Base-by-base conservation (phyloP, 768 basidiomycete species). In the Suillus paluster region DNA sequence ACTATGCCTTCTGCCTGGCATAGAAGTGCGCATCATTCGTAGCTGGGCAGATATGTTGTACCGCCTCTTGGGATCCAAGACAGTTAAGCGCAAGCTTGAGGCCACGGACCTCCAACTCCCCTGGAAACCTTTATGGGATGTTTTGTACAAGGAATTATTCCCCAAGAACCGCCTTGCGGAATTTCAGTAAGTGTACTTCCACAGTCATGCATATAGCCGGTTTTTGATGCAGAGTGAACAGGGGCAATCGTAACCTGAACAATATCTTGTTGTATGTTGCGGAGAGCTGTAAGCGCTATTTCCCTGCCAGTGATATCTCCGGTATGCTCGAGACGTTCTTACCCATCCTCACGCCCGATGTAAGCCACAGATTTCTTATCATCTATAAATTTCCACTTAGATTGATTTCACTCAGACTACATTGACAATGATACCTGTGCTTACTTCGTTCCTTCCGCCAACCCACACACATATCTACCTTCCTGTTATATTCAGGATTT, bases 11-110 rank as follows among this genome's bases (percentile, higher is more conserved):
- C 71, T 91, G 9, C 92, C 92, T 49, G 91, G 91, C 54, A 78
- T 93, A 57, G 91, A 94, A 58, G 81, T 87, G 11, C 86, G 88
- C 46, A 79, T 89, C 65, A 79, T 87, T 62, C 85, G 90, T 54
- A 85, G 80, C 71, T 94, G 91, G 90, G 86, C 89, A 15, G 89
- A 90, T 68, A 91, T 91, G 85, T 80, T 93, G 66, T 83, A 86
- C 50, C 86, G 89, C 61, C 79, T 94, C 49, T 79, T 92, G 15
- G 81, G 83, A 42, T 86, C 81, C 71, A 92, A 89, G 76, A 79
- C 84, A 8, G 87, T 89, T 46, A 85, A 83, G 64, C 85, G 86
- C 57, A 92, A 86, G 73, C 82, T 95, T 48, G 87, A 92, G 62
- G 65, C 80, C 23, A 67, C 76, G 11, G 93, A 94, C 70, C 80